These are phyloP conservation scores for Komagataella mondaviorum DNA, from an alignment of 805 yeast species.

Conservation along the genomic window DNA sequence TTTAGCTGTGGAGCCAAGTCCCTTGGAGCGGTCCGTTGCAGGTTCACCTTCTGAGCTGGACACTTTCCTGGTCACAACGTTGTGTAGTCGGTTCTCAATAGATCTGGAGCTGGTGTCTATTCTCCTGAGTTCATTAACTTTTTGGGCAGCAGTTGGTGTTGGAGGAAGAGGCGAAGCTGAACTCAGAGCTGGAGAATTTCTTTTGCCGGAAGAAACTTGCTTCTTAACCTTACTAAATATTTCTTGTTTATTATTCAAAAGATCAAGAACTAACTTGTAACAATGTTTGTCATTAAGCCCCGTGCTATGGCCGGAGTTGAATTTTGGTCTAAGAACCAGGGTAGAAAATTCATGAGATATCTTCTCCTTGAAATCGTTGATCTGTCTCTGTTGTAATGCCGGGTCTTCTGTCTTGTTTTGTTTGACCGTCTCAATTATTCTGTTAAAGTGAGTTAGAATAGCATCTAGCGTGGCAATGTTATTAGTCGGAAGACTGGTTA, in stretches of 20 bases:
- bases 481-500: slow-evolving; percentile 54
- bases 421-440: slow-evolving; percentile 41
- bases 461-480: slow-evolving; percentile 75
- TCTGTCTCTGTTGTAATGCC: slow-evolving; percentile 20
- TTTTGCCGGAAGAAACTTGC: background rate
- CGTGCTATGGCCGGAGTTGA: slow-evolving; percentile 33
- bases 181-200: background rate
- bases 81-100: background rate
- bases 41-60: background rate
- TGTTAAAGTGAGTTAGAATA: slow-evolving; percentile 57
- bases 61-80: background rate
- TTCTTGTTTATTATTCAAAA: slow-evolving; percentile 41
- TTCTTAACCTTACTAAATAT: slow-evolving; percentile 51
- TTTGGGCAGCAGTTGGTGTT: background rate
- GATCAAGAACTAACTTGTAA: slow-evolving; percentile 46
- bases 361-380: slow-evolving; percentile 23
- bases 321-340: slow-evolving; percentile 42
- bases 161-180: background rate
- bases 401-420: slow-evolving; percentile 23
- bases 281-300: slow-evolving; percentile 21
- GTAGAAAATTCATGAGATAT: slow-evolving; percentile 57
- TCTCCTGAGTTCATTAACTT: background rate
- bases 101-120: background rate
- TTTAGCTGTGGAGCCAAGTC: background rate
- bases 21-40: background rate